Conservation (phyloP, 805 yeast genomes). For the Lipomyces kockii region DNA sequence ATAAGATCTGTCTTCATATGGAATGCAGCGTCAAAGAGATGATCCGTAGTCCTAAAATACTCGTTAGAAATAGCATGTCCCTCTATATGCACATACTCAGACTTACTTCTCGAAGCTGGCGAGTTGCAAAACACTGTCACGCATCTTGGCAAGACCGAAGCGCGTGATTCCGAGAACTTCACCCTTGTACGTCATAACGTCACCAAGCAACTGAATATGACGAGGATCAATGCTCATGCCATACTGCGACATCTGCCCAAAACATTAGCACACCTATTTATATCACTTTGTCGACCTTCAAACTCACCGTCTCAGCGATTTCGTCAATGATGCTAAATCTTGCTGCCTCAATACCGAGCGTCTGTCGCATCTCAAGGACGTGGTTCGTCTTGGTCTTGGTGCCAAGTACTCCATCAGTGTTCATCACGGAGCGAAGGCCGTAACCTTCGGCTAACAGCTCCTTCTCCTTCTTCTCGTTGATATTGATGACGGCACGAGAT, state of each 20-base stretch:
- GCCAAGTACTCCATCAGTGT: slow-evolving; percentile 95
- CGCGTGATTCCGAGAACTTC: slow-evolving; percentile 97
- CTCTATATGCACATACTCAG: background rate
- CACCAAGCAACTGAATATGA: slow-evolving; percentile 95
- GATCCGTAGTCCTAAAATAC: slow-evolving; percentile 75
- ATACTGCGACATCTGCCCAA: slow-evolving; percentile 81
- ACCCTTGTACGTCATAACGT: slow-evolving; percentile 98
- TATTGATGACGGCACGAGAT: slow-evolving; percentile 94
- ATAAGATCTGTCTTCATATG: slow-evolving; percentile 94
- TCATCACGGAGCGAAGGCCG: slow-evolving; percentile 94
- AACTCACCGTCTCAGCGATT: slow-evolving; percentile 76
- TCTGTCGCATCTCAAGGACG: slow-evolving; percentile 83
- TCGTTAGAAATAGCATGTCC: background rate
- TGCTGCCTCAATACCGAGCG: slow-evolving; percentile 97
- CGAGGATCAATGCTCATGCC: slow-evolving; percentile 99
- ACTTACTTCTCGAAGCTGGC: slow-evolving; percentile 86
- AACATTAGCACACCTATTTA: background rate
- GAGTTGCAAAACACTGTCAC: slow-evolving; percentile 94
- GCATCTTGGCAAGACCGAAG: slow-evolving; percentile 97
- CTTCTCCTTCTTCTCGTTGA: slow-evolving; percentile 77
- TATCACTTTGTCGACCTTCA: background rate
- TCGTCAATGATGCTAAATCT: slow-evolving; percentile 89
- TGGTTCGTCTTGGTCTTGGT: slow-evolving; percentile 88
- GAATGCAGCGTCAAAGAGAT: slow-evolving; percentile 96
- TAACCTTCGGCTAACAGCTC: slow-evolving; percentile 97